Evolutionary conservation across 2,329 filamentous ascomycete species (phyloP).

Genomic region (Arthrinium phaeospermum): DNA sequence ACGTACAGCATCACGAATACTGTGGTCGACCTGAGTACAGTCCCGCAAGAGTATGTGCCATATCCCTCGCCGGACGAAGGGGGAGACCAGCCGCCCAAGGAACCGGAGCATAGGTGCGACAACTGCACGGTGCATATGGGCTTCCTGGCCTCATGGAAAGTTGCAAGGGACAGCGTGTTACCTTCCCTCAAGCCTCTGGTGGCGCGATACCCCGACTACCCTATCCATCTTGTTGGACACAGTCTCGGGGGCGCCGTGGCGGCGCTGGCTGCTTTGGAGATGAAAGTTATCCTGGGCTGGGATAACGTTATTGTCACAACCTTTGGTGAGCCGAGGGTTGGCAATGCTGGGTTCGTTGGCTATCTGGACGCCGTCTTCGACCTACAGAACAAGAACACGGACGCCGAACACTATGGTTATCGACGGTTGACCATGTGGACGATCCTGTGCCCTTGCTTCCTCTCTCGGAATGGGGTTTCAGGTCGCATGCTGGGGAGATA

Average conservation of each 20-base stretch:
- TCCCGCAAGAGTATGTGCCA: conserved; percentile 88
- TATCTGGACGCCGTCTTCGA: conserved; percentile 62
- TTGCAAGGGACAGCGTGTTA: conserved; percentile 73
- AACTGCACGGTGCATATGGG: conserved; percentile 95
- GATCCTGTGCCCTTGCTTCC: conserved; percentile 92
- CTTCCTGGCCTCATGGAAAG: conserved; percentile 84
- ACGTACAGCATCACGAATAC: conserved; percentile 95
- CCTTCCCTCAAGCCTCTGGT: conserved; percentile 67
- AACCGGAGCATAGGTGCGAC: conserved; percentile 64
- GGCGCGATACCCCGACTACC: conserved; percentile 69
- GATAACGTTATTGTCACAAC: conserved; percentile 79
- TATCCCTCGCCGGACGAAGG: conserved; percentile 69
- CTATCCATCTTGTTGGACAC: conserved; percentile 83
- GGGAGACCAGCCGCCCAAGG: conserved; percentile 38
- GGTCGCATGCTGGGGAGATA: conserved; percentile 84
- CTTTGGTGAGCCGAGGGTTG: conserved; percentile 83
- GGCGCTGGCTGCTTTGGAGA: conserved; percentile 82
- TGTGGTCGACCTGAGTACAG: conserved; percentile 85
- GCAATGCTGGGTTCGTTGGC: conserved; percentile 60
- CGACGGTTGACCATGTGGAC: conserved; percentile 83
- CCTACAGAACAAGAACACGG: conserved; percentile 39
- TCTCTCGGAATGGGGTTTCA: conserved; percentile 85
- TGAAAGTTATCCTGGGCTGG: conserved; percentile 75
- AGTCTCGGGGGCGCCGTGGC: conserved; percentile 93
- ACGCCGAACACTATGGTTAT: conserved; percentile 54